A percentile compares a stretch with the other conserved stretches of the same genome.
Conservation (phyloP, 768 basidiomycete species). For the Russula sp. region DNA sequence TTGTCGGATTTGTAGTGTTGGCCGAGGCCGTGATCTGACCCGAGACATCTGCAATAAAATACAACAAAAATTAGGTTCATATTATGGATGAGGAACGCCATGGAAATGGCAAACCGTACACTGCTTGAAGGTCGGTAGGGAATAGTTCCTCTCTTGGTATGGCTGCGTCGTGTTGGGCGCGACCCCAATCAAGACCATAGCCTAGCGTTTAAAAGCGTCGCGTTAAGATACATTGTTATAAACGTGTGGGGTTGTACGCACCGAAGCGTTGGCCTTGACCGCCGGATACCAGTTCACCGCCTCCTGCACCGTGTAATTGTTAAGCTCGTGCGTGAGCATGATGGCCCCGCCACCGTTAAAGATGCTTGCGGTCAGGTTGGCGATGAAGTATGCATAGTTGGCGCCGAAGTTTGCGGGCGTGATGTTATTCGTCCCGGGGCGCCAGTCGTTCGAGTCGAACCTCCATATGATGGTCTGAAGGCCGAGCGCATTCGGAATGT, state of each 20-base stretch:
- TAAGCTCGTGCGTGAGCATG: conserved; percentile 51
- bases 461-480: conserved; percentile 69
- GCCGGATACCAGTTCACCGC: conserved; percentile 45
- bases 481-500: conserved; percentile 58
- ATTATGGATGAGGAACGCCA: not conserved
- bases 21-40: no score
- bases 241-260: conserved; percentile 22
- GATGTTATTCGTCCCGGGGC: conserved; percentile 22
- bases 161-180: conserved; percentile 45
- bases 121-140: conserved; percentile 38
- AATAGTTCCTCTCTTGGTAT: conserved; percentile 42
- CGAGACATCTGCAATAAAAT: no score
- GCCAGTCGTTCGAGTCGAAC: conserved; percentile 68
- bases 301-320: conserved; percentile 54
- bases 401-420: conserved; percentile 6
- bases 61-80: no score
- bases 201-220: not conserved
- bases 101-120: conserved; percentile 35
- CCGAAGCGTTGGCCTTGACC: conserved; percentile 39
- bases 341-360: conserved; percentile 35
- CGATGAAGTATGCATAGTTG: conserved; percentile 6
- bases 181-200: conserved; percentile 48
- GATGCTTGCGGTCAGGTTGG: conserved; percentile 3
- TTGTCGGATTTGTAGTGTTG: no score
- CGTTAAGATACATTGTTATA: no score